Evolutionary conservation across 169 alveolate genomes (phyloP), one percentile per base, ranked within the genome.

Genomic region (Babesia ovata): DNA sequence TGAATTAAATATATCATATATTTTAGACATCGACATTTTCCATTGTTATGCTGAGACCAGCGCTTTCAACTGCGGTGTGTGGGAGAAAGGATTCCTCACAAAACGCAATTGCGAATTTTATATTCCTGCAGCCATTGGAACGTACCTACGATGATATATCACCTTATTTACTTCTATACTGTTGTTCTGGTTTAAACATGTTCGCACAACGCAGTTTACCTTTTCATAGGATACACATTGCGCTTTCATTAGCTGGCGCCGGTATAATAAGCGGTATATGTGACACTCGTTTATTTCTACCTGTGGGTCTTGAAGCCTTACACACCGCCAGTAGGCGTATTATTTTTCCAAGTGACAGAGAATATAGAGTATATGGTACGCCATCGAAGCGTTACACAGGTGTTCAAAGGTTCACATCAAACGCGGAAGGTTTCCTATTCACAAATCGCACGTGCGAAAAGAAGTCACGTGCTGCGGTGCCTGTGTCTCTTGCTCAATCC

Each of bases 241-340:
- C 70, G 7, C 61, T 45, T 33, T 71, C 70, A n/a, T 63, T 71
- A 33, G 71, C 81, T 1, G 61, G 81, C 26, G 81, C 63, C 53
- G 73, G 81, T 13, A 11, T 71, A 58, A 28, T 71, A 24, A 45
- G 81, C 61, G 33, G 24, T 36, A 13, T 71, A 9, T 71, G 54
- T 33, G 33, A 58, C 21, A 26, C 14, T 4, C 22, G 58, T 9
- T 50, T 71, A 2, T 3, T 22, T 14, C 14, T 52, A 16, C 76
- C 76, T n/a, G 22, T 67, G 9, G 76, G 66, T 7, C 6, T 67
- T 2, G 67, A 50, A 54, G 76, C 76, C 6, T 22, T 67, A 3
- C 16, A 42, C 39, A n/a, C 53, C 28, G 65, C 21, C 8, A 56
- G 57, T 9, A 29, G 76, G 42, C 53, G 16, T 48, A 19, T 42